Evolutionary conservation across 257 asterid genomes (phyloP), one percentile per base, ranked within the genome.

Genomic region (Linderniella brevidens): DNA sequence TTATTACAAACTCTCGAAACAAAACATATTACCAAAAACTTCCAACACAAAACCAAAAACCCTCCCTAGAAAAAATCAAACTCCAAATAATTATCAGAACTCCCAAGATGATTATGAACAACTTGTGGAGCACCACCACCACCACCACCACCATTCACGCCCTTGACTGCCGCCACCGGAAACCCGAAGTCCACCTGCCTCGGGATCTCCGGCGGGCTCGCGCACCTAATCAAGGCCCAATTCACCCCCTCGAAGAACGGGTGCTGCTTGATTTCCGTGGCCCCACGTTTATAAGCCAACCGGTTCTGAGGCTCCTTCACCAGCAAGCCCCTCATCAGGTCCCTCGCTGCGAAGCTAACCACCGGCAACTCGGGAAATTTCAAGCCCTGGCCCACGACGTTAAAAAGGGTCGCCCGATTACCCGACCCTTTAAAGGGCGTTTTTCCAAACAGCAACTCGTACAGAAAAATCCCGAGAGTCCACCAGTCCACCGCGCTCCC

Each of bases 211-310:
- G 85, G 85, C 18, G 85, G 85, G 17, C 75, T 72, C 35, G 85
- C 85, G 13, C 85, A 76, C 6, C 85, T 72, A 10, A 76, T 76
- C 59, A 76, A 58, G 43, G 85, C 85, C 85, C 85, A 76, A 19
- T 76, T 76, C 19, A 76, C 70, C 8, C 85, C 79, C 59, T 76
- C 77, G 4, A 76, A 76, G 56, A 76, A 72, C 11, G 77, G 80
- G 59, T 76, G 85, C 55, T 72, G 85, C 47, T 76, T 76, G 12
- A 76, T 67, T 62, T 76, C 80, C 3, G 85, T 69, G 5, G 85
- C 80, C 0, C 85, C 84, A 41, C 85, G 54, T 54, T 73, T 76
- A 20, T 72, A 72, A 2, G 85, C 85, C 74, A 76, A 37, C 53
- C 85, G 56, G 13, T 76, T 58, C 62, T 72, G 80, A 12, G 85